Evolutionary conservation across 139 green algal species (phyloP), one percentile per base, ranked within the genome.

Genomic region (Eudorina sp.): DNA sequence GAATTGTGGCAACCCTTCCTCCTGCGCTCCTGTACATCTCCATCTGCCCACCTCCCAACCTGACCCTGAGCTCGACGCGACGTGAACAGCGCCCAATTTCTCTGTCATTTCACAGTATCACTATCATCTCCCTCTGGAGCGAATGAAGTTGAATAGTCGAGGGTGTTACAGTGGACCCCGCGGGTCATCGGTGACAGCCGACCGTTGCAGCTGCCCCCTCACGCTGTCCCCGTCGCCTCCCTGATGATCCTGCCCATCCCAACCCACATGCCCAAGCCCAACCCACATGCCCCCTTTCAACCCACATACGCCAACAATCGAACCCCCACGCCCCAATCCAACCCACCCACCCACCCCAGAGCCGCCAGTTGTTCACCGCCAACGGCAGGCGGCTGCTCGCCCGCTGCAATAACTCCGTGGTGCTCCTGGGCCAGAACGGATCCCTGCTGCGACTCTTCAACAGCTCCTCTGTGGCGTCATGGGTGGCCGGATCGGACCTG

Each of bases 311-410:
- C 55, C 16, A 68, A 29, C n/a, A n/a, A n/a, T n/a, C n/a, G n/a
- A 29, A 68, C 48, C 29, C 62, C 19, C 9, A 40, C 4, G 29
- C 62, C n/a, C 70, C 58, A 9, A 14, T 31, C 18, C 58, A 68
- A 34, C 58, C 16, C 58, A 21, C 58, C 18, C 70, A 41, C 43
- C 70, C 13, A 40, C 40, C 27, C 13, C 78, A 84, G 77, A 36
- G 72, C 3, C 78, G 13, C 23, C 55, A 85, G 21, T 14, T 40
- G 27, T 23, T 85, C 3, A 55, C 27, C 40, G 27, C 31, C 78
- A 43, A 85, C 78, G 77, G 77, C 36, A 29, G 27, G 31, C 55
- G 29, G 31, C 78, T 85, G 78, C 78, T 85, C 40, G 78, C 58
- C 0, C 55, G 78, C 55, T 85, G 78, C 53, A 74, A 74, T 55